phyloP scores from a whole-genome alignment of 768 basidiomycete genomes.

The Lanmaoa pseudosensibilis region DNA sequence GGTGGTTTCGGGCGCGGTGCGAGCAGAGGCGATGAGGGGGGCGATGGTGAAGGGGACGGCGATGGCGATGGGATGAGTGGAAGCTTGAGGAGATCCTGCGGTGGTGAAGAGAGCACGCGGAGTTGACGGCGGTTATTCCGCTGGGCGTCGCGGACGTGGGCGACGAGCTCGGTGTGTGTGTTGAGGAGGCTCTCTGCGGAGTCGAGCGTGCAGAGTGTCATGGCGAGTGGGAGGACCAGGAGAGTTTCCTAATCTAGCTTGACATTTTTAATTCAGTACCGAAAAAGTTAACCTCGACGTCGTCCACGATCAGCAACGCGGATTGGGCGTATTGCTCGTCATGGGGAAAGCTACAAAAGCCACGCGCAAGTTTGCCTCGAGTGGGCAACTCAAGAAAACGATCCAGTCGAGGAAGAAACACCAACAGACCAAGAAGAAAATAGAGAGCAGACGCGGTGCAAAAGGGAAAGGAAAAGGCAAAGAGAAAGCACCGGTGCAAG shows the following conservation, averaged over 20 bases:
- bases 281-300: background rate
- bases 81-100: slow-evolving; percentile 52
- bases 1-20: slow-evolving; percentile 34
- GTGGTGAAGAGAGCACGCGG: slow-evolving; percentile 53
- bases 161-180: slow-evolving; percentile 57
- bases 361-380: slow-evolving; percentile 83
- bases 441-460: slow-evolving; percentile 55
- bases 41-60: slow-evolving; percentile 49
- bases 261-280: background rate
- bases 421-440: slow-evolving; percentile 72
- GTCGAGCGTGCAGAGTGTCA: slow-evolving; percentile 39
- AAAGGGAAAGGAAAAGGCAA: slow-evolving; percentile 40
- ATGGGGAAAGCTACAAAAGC: slow-evolving; percentile 65
- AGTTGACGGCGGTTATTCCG: slow-evolving; percentile 56
- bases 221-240: background rate
- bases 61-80: slow-evolving; percentile 61
- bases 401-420: slow-evolving; percentile 83
- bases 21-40: slow-evolving; percentile 45
- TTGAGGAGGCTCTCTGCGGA: slow-evolving; percentile 67
- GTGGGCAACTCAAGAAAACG: slow-evolving; percentile 83
- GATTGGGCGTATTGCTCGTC: too few species aligned
- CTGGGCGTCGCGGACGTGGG: slow-evolving; percentile 56
- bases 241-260: slow-evolving; percentile 20
- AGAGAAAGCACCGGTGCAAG: slow-evolving; percentile 22
- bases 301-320: too few species aligned